These are phyloP conservation scores for Closterium sp. DNA, from an alignment of 139 green algal species.

Conservation along the genomic window DNA sequence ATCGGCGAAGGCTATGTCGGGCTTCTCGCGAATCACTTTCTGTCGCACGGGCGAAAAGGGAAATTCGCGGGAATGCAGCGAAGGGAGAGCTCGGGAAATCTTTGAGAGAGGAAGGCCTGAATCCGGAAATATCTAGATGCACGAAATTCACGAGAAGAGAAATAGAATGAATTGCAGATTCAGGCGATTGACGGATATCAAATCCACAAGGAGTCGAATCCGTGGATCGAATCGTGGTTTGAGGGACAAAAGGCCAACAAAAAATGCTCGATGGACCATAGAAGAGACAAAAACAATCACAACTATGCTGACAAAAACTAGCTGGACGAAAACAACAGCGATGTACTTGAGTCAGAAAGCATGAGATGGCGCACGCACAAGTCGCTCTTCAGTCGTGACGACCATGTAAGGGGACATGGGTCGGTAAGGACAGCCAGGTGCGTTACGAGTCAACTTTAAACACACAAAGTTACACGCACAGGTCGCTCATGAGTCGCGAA, in stretches of 20 bases:
- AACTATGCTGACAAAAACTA: too few relatives aligned
- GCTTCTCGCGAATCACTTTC: background rate
- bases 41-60: background rate
- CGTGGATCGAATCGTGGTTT: too few relatives aligned
- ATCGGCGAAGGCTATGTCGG: background rate
- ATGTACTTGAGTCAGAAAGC: too few relatives aligned
- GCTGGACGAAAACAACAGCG: too few relatives aligned
- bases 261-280: too few relatives aligned
- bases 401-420: background rate
- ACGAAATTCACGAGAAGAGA: too few relatives aligned
- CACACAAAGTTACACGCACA: background rate
- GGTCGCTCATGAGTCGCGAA: background rate
- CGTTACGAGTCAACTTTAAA: background rate
- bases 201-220: too few relatives aligned
- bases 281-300: too few relatives aligned
- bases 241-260: too few relatives aligned
- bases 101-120: background rate
- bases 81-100: background rate
- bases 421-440: background rate
- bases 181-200: too few relatives aligned
- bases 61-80: background rate
- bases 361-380: background rate
- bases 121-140: too few relatives aligned
- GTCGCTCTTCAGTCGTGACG: background rate
- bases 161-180: too few relatives aligned